Evolutionary conservation across 768 basidiomycete species (phyloP).

Genomic region (Macrolepiota dolichaula): DNA sequence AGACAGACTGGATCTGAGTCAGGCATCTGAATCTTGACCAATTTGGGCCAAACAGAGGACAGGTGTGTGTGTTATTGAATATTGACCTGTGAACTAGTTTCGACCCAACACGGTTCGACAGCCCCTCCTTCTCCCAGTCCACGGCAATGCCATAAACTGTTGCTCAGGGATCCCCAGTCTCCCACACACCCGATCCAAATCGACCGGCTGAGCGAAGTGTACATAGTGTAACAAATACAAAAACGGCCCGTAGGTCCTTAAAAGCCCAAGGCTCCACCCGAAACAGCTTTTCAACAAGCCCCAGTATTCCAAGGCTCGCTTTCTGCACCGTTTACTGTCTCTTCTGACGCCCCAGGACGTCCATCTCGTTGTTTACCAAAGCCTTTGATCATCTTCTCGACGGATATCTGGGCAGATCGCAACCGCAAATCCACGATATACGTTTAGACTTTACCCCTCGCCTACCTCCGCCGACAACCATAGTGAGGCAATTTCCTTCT

Average conservation of each 20-base stretch:
- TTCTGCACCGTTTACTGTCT: background rate
- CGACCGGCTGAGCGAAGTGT: background rate
- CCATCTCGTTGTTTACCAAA: background rate
- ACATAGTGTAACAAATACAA: constrained; percentile 10
- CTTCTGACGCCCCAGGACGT: background rate
- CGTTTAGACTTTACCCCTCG: constrained; percentile 20
- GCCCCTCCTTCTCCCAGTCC: constrained; percentile 1
- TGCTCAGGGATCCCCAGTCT: constrained; percentile 1
- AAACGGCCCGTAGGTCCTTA: constrained; percentile 9
- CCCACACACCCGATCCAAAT: constrained; percentile 10
- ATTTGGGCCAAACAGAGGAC: background rate
- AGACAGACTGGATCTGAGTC: background rate
- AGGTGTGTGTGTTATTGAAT: too few species aligned
- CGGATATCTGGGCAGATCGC: constrained; percentile 10
- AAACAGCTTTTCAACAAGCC: constrained; percentile 10
- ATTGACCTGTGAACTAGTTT: constrained; percentile 4
- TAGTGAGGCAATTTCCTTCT: constrained; percentile 25
- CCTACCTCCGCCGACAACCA: constrained; percentile 56
- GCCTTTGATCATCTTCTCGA: constrained; percentile 4
- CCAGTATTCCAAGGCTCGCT: background rate
- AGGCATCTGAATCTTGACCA: constrained; percentile 7
- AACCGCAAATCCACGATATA: constrained; percentile 9
- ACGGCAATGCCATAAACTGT: constrained; percentile 11
- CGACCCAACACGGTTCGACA: constrained; percentile 9
- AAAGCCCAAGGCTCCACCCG: constrained; percentile 6